Evolutionary conservation across 2,329 filamentous ascomycete species (phyloP).

Genomic region (Aureobasidium sp.): DNA sequence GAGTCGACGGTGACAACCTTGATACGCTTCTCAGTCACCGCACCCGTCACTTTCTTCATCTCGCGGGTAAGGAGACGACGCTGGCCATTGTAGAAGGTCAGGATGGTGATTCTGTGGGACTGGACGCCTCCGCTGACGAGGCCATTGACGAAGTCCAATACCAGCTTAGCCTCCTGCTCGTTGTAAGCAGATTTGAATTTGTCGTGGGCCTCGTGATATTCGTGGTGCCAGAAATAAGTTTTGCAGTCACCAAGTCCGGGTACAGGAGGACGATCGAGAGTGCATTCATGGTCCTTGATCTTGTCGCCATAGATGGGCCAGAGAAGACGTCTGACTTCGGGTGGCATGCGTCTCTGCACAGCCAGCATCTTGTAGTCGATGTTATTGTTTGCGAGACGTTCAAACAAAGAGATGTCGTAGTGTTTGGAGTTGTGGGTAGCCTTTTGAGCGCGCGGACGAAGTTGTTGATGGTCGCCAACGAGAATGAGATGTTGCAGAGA

Average conservation of each 20-base stretch:
- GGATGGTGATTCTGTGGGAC: slow-evolving; percentile 60
- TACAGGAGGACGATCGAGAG: slow-evolving; percentile 42
- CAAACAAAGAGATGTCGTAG: slow-evolving; percentile 70
- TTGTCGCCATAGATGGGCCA: slow-evolving; percentile 55
- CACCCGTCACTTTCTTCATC: slow-evolving; percentile 27
- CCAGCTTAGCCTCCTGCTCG: slow-evolving; percentile 64
- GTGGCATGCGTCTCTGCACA: slow-evolving; percentile 66
- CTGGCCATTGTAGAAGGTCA: slow-evolving; percentile 88
- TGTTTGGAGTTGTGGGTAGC: slow-evolving; percentile 56
- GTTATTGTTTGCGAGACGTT: slow-evolving; percentile 61
- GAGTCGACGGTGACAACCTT: slow-evolving; percentile 74
- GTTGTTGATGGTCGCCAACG: slow-evolving; percentile 75
- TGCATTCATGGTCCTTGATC: slow-evolving; percentile 47
- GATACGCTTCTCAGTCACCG: slow-evolving; percentile 25
- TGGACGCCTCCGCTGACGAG: slow-evolving; percentile 60
- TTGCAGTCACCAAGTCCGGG: slow-evolving; percentile 57
- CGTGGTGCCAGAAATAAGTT: slow-evolving; percentile 57
- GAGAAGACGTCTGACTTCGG: slow-evolving; percentile 56
- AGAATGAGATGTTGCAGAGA: slow-evolving; percentile 58
- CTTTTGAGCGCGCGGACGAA: slow-evolving; percentile 61
- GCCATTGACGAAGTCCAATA: slow-evolving; percentile 65
- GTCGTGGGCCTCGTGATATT: slow-evolving; percentile 58
- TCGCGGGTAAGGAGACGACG: slow-evolving; percentile 54
- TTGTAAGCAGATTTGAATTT: slow-evolving; percentile 63
- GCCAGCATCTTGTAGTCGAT: slow-evolving; percentile 59